A percentile compares a stretch with the other conserved stretches of the same genome.
These are phyloP conservation scores for Capsaspora owczarzaki DNA, from an alignment of 78 protist species.

Conservation along the genomic window DNA sequence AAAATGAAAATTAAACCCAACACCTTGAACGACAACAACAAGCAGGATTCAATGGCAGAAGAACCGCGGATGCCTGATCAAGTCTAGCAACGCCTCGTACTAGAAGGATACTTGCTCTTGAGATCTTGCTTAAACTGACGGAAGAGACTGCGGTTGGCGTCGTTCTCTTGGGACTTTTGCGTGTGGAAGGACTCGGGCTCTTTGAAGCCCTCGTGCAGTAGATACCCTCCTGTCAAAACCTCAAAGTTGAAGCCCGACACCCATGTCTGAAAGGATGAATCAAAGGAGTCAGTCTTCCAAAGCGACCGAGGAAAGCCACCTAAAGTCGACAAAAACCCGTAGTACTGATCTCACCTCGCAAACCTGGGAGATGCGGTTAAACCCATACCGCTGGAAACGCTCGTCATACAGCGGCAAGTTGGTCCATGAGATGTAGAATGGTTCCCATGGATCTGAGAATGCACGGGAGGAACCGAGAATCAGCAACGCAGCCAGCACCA, in stretches of 20 bases:
- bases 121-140: background rate
- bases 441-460: background rate
- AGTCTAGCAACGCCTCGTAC: background rate
- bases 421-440: background rate
- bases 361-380: conserved; percentile 2
- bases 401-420: background rate
- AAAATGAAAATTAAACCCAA: too few relatives aligned
- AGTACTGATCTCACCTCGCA: too few relatives aligned
- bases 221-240: background rate
- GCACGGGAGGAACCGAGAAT: background rate
- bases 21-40: too few relatives aligned
- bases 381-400: background rate
- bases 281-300: too few relatives aligned
- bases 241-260: background rate
- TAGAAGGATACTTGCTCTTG: background rate
- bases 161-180: background rate
- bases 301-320: too few relatives aligned
- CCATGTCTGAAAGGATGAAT: too few relatives aligned
- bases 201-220: background rate
- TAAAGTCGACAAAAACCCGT: too few relatives aligned
- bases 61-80: too few relatives aligned
- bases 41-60: too few relatives aligned
- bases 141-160: background rate
- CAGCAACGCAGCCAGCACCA: too few relatives aligned
- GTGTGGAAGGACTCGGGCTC: background rate